Conservation (phyloP, 2,329 filamentous ascomycete genomes). For the Neospermospora avenae region DNA sequence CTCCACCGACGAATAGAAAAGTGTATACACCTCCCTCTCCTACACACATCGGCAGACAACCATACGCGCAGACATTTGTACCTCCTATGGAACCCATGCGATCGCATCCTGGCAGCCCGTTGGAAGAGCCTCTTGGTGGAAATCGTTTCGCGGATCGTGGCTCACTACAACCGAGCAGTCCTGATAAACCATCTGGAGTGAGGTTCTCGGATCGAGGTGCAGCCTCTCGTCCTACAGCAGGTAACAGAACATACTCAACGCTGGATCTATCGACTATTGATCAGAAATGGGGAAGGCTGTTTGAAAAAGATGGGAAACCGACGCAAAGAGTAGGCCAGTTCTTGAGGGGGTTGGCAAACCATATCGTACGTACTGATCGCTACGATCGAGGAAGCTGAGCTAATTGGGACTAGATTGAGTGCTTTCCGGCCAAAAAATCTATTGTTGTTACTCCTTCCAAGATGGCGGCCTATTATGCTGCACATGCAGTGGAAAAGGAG, state of each 20-base stretch:
- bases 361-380: constrained; percentile 54
- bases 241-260: constrained; percentile 28
- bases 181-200: constrained; percentile 32
- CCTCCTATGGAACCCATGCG: constrained; percentile 29
- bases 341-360: constrained; percentile 67
- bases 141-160: constrained; percentile 30
- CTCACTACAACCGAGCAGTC: constrained; percentile 28
- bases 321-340: constrained; percentile 69
- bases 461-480: constrained; percentile 69
- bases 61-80: constrained; percentile 29
- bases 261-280: constrained; percentile 59
- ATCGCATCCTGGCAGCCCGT: constrained; percentile 23
- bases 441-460: constrained; percentile 75
- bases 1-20: constrained; percentile 38
- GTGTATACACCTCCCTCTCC: constrained; percentile 56
- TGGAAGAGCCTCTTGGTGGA: constrained; percentile 12
- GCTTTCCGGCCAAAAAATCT: constrained; percentile 63
- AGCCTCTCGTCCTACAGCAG: constrained; percentile 18
- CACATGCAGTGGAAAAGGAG: constrained; percentile 62
- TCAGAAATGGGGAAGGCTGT: constrained; percentile 73
- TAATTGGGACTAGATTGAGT: constrained; percentile 54
- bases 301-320: constrained; percentile 63
- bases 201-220: constrained; percentile 28
- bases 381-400: not conserved
- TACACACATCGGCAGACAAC: constrained; percentile 25